Conservation (phyloP, 139 green algal species). For the Tetraselmis striata region DNA sequence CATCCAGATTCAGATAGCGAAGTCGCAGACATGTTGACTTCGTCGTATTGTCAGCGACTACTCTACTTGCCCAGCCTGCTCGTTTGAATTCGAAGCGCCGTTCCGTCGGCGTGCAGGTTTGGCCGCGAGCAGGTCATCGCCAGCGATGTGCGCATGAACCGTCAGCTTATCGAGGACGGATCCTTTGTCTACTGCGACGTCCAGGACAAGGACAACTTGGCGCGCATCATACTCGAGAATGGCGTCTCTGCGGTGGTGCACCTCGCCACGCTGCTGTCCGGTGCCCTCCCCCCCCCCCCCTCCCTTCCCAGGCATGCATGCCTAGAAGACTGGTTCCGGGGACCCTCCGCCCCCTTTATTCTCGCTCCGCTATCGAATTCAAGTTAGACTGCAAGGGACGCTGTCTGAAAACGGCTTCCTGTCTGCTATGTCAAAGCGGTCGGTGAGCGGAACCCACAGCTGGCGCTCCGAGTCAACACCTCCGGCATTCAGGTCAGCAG, state of each 20-base stretch:
- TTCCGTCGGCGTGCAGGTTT: not conserved
- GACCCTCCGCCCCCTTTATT: too few relatives aligned
- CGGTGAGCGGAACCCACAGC: constrained; percentile 55
- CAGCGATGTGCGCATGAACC: constrained; percentile 22
- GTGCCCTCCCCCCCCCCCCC: not conserved
- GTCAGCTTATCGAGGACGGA: constrained; percentile 17
- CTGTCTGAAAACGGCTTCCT: not conserved
- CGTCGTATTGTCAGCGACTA: not conserved
- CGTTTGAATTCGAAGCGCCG: not conserved
- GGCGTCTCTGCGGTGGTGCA: constrained; percentile 45
- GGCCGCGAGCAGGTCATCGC: not conserved
- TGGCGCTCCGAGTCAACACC: constrained; percentile 56
- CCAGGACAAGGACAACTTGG: constrained; percentile 43
- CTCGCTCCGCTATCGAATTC: too few relatives aligned
- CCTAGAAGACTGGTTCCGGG: too few relatives aligned
- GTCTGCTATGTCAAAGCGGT: constrained; percentile 29
- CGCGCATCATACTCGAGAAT: constrained; percentile 44
- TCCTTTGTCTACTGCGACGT: constrained; percentile 28
- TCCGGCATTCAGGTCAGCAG: constrained; percentile 34
- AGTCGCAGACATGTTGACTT: too few relatives aligned
- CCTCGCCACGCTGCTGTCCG: constrained; percentile 42
- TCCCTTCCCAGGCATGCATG: not conserved
- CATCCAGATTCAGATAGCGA: not conserved
- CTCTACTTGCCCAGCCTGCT: not conserved
- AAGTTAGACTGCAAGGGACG: not conserved